Evolutionary conservation across 257 asterid genomes (phyloP).

Genomic region (Rhazya stricta): DNA sequence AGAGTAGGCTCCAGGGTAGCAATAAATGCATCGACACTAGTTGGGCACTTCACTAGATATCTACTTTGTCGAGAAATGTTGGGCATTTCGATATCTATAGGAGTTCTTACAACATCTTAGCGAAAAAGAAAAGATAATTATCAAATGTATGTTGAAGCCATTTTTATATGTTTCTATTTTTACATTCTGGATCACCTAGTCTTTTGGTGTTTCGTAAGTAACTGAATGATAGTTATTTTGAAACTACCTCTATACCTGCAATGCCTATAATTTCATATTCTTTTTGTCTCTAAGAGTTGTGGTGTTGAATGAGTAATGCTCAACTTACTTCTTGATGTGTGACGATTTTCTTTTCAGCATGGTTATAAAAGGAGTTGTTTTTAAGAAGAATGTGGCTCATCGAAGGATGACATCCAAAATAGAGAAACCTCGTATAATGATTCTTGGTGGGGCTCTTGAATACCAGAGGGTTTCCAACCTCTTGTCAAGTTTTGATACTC

Average conservation of each 20-base stretch:
- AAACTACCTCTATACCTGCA: not conserved
- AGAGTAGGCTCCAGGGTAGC: not conserved
- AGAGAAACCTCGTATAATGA: constrained; percentile 79
- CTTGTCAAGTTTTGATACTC: constrained; percentile 88
- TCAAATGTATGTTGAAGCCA: not conserved
- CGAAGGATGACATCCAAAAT: constrained; percentile 84
- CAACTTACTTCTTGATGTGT: constrained; percentile 17
- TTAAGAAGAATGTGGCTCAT: constrained; percentile 94
- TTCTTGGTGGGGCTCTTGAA: constrained; percentile 97
- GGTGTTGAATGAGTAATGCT: not conserved
- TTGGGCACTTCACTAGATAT: not conserved
- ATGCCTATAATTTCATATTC: not conserved
- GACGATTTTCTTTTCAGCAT: constrained; percentile 38
- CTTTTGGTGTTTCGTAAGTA: not conserved
- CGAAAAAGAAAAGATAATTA: too few relatives aligned
- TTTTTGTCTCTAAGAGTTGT: not conserved
- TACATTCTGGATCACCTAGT: not conserved
- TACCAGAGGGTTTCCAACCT: constrained; percentile 90
- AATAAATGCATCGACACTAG: too few relatives aligned
- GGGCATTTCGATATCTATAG: not conserved
- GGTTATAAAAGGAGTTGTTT: constrained; percentile 89
- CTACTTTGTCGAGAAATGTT: too few relatives aligned
- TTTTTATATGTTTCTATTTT: not conserved
- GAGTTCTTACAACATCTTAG: not conserved
- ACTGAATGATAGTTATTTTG: not conserved